Evolutionary conservation across 306 rosid genomes (phyloP), one percentile per base, ranked within the genome.

Genomic region (Dryas octopetala): DNA sequence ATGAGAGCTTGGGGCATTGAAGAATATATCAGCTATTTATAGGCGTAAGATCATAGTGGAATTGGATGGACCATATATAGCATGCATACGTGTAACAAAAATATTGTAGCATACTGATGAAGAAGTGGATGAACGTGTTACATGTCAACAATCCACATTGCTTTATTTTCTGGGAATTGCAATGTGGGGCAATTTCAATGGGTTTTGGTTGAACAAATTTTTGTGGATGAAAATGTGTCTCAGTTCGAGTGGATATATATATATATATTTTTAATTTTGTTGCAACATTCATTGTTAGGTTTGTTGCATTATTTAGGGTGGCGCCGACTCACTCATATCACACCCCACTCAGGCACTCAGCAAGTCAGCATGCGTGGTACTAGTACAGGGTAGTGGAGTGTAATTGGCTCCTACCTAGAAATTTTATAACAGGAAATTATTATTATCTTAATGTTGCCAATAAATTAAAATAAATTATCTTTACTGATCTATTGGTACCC

Each of bases 1-100:
- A 26, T 60, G 52, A 23, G 58, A 23, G 23, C 23, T 23, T 23
- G 23, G 23, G 23, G 23, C 23, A 23, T 23, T 23, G 23, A 23
- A 23, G 23, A 23, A 23, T 23, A 23, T 23, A 23, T 48, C 60
- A 15, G 70, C 77, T 62, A 38, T 23, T 60, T 74, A 73, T 73
- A 52, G 74, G 52, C 15, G 59, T 49, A 26, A 38, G 38, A 53
- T 46, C 9, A 8, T n/a, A 7, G 48, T 41, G 68, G 28, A 63
- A 63, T 32, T 38, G 14, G 6, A 12, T 9, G 66, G n/a, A 12
- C 45, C 8, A 6, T 32, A 32, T 32, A 32, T 32, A 32, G 38
- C 38, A 32, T 32, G 38, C 38, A 2, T 32, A n/a, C 45, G 41
- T 26, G 63, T 26, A 10, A 26, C 23, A n/a, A 10, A 26, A 23